Base-by-base conservation (phyloP, 2,329 filamentous ascomycete genomes). In the Pyricularia sp. region DNA sequence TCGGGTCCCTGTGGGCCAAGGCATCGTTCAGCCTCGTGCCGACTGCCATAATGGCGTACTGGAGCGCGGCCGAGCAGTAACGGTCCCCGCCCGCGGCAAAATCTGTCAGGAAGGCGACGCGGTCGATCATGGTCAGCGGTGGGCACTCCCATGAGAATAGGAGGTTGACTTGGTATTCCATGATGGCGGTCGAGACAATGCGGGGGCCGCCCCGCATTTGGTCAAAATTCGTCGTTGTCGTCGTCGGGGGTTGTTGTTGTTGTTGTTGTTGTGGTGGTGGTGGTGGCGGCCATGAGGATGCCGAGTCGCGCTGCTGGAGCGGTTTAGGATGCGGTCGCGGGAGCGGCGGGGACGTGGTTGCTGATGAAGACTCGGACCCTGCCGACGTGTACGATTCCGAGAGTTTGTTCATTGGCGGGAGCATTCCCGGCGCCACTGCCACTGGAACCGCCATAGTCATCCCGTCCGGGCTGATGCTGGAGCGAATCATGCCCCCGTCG, bases 121-220 rank as follows among this genome's bases (percentile, higher is more conserved):
- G 74, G n/a, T 77, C 78, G 65, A 84, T 77, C 44, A 81, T 73
- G 33, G 78, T 75, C 69, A 81, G 81, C 67, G 80, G 82, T 0
- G 80, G 77, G 69, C 83, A 81, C 22, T 77, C 73, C 73, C 79
- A 83, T 72, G 76, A 77, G 66, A 81, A 81, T 70, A 80, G 81
- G 22, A 80, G 70, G 61, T 22, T 24, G 22, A 62, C n/a, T 12
- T 44, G 35, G 33, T 49, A 44, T 26, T 62, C 31, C 31, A 44
- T 44, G 33, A 26, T 8, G 61, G 61, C 33, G 35, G 40, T 35
- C 31, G 61, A 53, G 31, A 62, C n/a, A n/a, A 44, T 49, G 9
- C 35, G 61, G 22, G 19, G 13, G 61, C 31, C 26, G 61, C 22
- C n/a, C 26, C 31, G 35, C 40, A 35, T 26, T 6, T 9, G 24